Base-by-base conservation (phyloP, 2,329 filamentous ascomycete genomes). In the Colletotrichum brevisporum region DNA sequence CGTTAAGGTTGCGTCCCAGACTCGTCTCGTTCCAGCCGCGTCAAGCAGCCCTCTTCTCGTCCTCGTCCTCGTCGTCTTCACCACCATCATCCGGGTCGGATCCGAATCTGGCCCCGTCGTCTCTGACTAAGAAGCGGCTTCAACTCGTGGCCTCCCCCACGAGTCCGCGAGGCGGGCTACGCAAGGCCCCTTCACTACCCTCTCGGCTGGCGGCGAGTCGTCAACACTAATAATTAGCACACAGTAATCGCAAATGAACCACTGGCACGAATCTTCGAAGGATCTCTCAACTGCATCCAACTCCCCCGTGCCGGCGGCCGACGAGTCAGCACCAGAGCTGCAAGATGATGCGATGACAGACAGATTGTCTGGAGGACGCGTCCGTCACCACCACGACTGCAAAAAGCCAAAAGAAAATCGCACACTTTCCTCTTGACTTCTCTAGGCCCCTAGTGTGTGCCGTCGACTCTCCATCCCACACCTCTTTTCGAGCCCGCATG, bases 1-100 rank as follows among this genome's bases (percentile, higher is more conserved):
- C 48, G 43, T 55, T 65, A 69, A 69, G 66, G 61, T 69, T 69
- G 45, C 55, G 66, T 69, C 66, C 66, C 61, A 69, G 66, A 69
- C 66, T 69, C 61, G 61, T 69, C 54, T 69, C 55, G 66, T 69
- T 69, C 66, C 66, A 69, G 66, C 61, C 55, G 55, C 50, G 61
- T 69, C 55, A 55, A 69, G 50, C 43, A 54, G 61, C 60, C 65
- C 31, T 50, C 43, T 65, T 54, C 55, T 47, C 61, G 50, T 59
- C 60, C 65, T 43, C 50, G 36, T 65, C 54, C 50, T 47, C 61
- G 41, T 64, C 53, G 56, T 24, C 21, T 57, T 27, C 18, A 45
- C 59, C 52, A 43, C 41, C 21, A 9, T n/a, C 45, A 21, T 12
- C 45, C 24, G 51, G 31, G 26, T 39, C 61, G 54, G 66, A 65